Conservation (phyloP, 2,329 filamentous ascomycete genomes). For the Exophiala sp. region DNA sequence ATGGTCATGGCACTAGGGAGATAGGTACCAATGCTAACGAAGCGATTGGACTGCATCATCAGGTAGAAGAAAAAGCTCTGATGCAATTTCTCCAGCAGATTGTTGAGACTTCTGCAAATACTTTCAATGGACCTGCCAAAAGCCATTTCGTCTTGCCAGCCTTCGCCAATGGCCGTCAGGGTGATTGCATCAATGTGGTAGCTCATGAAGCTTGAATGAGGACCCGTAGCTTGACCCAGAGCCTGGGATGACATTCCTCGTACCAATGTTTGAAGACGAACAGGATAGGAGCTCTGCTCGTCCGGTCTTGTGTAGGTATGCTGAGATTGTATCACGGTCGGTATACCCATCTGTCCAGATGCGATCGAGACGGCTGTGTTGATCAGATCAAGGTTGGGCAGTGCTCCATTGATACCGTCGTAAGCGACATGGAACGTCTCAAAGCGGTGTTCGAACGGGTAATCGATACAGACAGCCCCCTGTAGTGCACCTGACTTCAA, state of each 20-base stretch:
- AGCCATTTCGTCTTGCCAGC: slow-evolving; percentile 97
- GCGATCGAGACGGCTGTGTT: slow-evolving; percentile 90
- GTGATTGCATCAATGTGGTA: slow-evolving; percentile 98
- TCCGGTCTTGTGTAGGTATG: slow-evolving; percentile 63
- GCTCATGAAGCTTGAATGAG: slow-evolving; percentile 93
- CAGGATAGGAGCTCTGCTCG: slow-evolving; percentile 72
- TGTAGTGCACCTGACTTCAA: slow-evolving; percentile 92
- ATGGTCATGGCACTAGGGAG: slow-evolving; percentile 96
- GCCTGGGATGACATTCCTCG: slow-evolving; percentile 91
- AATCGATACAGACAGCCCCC: slow-evolving; percentile 90
- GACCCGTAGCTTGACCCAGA: slow-evolving; percentile 80
- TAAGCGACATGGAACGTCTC: slow-evolving; percentile 88
- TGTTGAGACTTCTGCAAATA: slow-evolving; percentile 89
- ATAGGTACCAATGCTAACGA: slow-evolving; percentile 97
- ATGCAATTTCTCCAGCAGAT: slow-evolving; percentile 91
- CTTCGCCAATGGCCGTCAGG: slow-evolving; percentile 80
- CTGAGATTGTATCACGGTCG: slow-evolving; percentile 66
- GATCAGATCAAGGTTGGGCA: slow-evolving; percentile 92
- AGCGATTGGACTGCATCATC: slow-evolving; percentile 83
- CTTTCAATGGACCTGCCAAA: slow-evolving; percentile 87
- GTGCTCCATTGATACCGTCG: slow-evolving; percentile 90
- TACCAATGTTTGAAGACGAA: slow-evolving; percentile 82
- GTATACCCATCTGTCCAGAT: slow-evolving; percentile 86
- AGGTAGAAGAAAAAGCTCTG: slow-evolving; percentile 99
- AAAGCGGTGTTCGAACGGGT: slow-evolving; percentile 78